These are phyloP conservation scores for Phialophora verrucosa DNA, from an alignment of 2,329 filamentous ascomycete species.

Conservation along the genomic window DNA sequence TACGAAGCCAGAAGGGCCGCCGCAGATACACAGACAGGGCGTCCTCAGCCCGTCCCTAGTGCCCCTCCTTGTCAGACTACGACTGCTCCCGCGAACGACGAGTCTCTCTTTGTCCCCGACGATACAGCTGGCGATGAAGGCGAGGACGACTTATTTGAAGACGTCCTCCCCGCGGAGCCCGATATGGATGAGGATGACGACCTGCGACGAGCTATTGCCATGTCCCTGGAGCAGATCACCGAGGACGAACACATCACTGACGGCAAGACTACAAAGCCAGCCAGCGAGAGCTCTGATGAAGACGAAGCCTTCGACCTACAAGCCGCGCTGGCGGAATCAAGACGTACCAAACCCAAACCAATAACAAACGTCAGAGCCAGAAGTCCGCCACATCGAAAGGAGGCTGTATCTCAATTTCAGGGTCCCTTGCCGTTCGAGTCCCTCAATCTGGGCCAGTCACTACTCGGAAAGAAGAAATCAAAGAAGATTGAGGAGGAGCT, in stretches of 20 bases:
- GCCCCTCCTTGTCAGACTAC: background rate
- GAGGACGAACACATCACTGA: slow-evolving; percentile 50
- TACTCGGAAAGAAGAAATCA: slow-evolving; percentile 59
- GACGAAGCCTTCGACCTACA: slow-evolving; percentile 79
- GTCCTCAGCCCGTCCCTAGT: background rate
- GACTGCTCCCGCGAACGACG: slow-evolving; percentile 48
- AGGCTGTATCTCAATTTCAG: slow-evolving; percentile 57
- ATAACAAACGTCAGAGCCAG: slow-evolving; percentile 57
- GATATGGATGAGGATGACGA: slow-evolving; percentile 63
- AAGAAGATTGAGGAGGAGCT: slow-evolving; percentile 59
- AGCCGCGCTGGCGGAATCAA: slow-evolving; percentile 74
- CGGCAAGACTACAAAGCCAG: slow-evolving; percentile 7
- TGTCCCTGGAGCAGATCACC: slow-evolving; percentile 69
- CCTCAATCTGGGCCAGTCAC: slow-evolving; percentile 70
- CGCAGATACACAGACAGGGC: slow-evolving; percentile 1
- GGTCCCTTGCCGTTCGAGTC: slow-evolving; percentile 91
- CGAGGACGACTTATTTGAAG: slow-evolving; percentile 64
- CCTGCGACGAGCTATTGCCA: slow-evolving; percentile 77
- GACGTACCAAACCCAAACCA: slow-evolving; percentile 60
- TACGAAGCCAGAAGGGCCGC: slow-evolving; percentile 50
- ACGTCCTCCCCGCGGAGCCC: slow-evolving; percentile 46
- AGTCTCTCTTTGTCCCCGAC: slow-evolving; percentile 63
- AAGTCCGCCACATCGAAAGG: slow-evolving; percentile 42
- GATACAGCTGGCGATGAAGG: slow-evolving; percentile 50
- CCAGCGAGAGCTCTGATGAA: slow-evolving; percentile 64